Percentiles rank a stretch among this genome's conserved stretches.
Conservation (phyloP, 2,329 filamentous ascomycete species). For the Sphaceloma murrayae region DNA sequence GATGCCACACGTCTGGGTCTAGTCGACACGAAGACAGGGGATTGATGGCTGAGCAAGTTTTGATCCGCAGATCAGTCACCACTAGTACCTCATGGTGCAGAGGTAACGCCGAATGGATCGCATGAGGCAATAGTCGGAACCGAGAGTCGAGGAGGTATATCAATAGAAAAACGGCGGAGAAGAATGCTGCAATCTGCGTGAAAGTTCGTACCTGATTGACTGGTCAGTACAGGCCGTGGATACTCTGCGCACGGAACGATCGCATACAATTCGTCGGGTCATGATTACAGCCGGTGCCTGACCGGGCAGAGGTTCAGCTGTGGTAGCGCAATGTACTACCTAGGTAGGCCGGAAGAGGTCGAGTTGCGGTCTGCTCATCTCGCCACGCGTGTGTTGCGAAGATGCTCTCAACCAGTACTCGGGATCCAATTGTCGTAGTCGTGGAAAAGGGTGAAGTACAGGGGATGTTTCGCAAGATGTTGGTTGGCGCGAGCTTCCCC, state of each 20-base stretch:
- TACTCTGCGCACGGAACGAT: not conserved
- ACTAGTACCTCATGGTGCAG: slow-evolving; percentile 71
- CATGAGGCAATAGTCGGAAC: slow-evolving; percentile 74
- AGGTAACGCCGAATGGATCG: slow-evolving; percentile 79
- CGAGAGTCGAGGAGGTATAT: slow-evolving; percentile 78
- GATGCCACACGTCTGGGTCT: slow-evolving; percentile 64
- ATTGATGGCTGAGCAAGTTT: slow-evolving; percentile 65
- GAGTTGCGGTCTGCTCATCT: slow-evolving; percentile 1
- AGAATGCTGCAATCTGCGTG: slow-evolving; percentile 61
- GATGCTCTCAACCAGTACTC: no score
- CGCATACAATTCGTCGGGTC: slow-evolving; percentile 21
- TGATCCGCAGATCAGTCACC: slow-evolving; percentile 74
- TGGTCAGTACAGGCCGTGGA: slow-evolving; percentile 24
- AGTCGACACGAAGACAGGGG: slow-evolving; percentile 60
- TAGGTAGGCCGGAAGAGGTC: not conserved
- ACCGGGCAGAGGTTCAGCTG: slow-evolving; percentile 4
- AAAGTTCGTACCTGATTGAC: slow-evolving; percentile 52
- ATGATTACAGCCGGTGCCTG: slow-evolving; percentile 17
- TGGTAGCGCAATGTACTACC: not conserved
- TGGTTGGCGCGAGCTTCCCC: not conserved
- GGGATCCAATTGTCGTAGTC: no score
- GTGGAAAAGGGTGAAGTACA: not conserved
- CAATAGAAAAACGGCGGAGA: slow-evolving; percentile 54
- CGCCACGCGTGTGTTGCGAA: no score
- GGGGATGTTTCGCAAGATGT: not conserved